Conservation (phyloP, 345 rosid species). For the Boechera stricta region DNA sequence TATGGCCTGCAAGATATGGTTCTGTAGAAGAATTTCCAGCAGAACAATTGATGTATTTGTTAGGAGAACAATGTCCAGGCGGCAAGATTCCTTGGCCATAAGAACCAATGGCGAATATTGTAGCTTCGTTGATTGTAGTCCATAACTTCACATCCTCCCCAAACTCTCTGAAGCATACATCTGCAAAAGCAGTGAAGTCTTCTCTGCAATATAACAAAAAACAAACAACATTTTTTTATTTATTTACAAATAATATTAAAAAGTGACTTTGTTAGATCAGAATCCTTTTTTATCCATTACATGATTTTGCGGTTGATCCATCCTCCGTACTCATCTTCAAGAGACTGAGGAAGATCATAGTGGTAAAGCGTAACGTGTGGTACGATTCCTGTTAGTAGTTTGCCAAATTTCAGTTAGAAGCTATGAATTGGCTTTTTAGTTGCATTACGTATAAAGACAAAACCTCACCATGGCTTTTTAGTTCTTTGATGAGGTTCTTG, state of each 20-base stretch:
- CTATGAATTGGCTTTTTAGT: background rate
- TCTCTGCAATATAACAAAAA: background rate
- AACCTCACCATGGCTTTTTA: constrained; percentile 50
- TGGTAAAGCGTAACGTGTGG: constrained; percentile 66
- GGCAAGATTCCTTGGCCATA: background rate
- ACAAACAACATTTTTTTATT: background rate
- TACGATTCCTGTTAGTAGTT: constrained; percentile 56
- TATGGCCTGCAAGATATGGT: background rate
- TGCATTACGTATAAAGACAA: background rate
- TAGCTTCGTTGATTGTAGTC: background rate
- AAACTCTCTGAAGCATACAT: constrained; percentile 3
- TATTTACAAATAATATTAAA: background rate
- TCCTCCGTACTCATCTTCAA: constrained; percentile 86
- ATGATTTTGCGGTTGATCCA: constrained; percentile 67
- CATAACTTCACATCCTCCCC: constrained; percentile 1
- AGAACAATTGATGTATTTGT: constrained; percentile 24
- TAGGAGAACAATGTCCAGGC: background rate
- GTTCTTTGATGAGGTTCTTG: constrained; percentile 65
- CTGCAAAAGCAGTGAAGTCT: background rate
- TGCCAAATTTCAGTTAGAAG: background rate
- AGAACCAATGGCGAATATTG: background rate
- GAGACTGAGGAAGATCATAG: constrained; percentile 68
- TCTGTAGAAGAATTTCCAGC: constrained; percentile 38
- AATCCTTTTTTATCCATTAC: constrained; percentile 41
- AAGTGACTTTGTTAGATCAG: background rate